phyloP scores from a whole-genome alignment of 1,139 yeast genomes.

The Suhomyces bribrorum region DNA sequence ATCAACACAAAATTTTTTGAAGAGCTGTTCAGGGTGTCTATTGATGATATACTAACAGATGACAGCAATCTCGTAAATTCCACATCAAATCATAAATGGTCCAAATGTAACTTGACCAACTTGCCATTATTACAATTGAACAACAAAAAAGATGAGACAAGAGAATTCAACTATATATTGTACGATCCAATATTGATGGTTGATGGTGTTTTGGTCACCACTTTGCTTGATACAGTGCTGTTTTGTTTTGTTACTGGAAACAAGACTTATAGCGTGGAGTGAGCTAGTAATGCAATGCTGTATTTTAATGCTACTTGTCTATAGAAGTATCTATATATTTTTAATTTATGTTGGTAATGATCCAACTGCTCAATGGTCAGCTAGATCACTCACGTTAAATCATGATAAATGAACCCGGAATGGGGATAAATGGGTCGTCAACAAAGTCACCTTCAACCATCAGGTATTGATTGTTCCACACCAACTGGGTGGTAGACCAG shows the following conservation, averaged over 20 bases:
- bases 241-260: constrained; percentile 40
- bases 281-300: too few relatives aligned
- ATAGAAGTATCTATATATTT: too few relatives aligned
- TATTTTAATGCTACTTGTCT: too few relatives aligned
- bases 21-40: constrained; percentile 27
- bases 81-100: constrained; percentile 39
- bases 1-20: constrained; percentile 30
- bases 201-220: constrained; percentile 18
- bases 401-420: constrained; percentile 11
- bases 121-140: constrained; percentile 40
- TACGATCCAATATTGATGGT: constrained; percentile 14
- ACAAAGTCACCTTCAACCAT: constrained; percentile 19
- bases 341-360: too few relatives aligned
- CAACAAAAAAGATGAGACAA: constrained; percentile 38
- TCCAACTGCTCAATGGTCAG: too few relatives aligned
- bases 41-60: constrained; percentile 16
- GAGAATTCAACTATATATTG: constrained; percentile 31
- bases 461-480: constrained; percentile 27
- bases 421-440: constrained; percentile 22
- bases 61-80: constrained; percentile 26
- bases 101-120: constrained; percentile 37
- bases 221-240: constrained; percentile 22
- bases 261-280: constrained; percentile 22
- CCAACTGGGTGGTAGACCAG: constrained; percentile 37
- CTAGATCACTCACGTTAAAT: too few relatives aligned